phyloP scores from a whole-genome alignment of 768 basidiomycete species.

The Agrocybe pediades region DNA sequence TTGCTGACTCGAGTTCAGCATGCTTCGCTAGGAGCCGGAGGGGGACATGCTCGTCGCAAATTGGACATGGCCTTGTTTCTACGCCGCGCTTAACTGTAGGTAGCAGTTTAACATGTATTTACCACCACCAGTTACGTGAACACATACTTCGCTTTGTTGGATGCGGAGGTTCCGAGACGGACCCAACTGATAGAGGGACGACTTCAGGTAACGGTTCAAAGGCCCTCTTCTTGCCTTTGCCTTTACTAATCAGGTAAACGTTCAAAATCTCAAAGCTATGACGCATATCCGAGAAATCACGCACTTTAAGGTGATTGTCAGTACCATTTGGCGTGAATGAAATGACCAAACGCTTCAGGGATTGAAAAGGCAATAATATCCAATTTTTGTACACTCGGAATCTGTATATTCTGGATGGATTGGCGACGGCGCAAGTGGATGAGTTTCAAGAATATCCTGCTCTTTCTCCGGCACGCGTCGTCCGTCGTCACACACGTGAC shows the following conservation, averaged over 20 bases:
- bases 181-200: conserved; percentile 36
- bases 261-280: conserved; percentile 7
- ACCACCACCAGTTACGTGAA: background rate
- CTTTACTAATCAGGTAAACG: conserved; percentile 19
- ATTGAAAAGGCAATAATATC: conserved; percentile 13
- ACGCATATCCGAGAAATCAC: conserved; percentile 16
- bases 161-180: conserved; percentile 29
- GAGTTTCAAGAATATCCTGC: conserved; percentile 6
- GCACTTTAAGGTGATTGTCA: conserved; percentile 35
- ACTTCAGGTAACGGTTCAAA: conserved; percentile 26
- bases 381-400: conserved; percentile 2
- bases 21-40: conserved; percentile 70
- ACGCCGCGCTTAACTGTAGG: conserved; percentile 65
- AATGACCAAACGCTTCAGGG: conserved; percentile 3
- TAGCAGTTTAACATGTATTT: conserved; percentile 10
- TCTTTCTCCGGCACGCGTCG: conserved; percentile 1
- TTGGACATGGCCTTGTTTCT: conserved; percentile 75
- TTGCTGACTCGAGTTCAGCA: conserved; percentile 63
- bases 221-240: conserved; percentile 53
- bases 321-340: conserved; percentile 19
- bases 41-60: conserved; percentile 73
- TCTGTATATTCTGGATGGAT: conserved; percentile 34
- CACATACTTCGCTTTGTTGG: conserved; percentile 53
- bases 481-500: background rate
- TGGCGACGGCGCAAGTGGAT: conserved; percentile 28